Conservation (phyloP, 2,329 filamentous ascomycete genomes). For the Cladobotryum mycophilum region DNA sequence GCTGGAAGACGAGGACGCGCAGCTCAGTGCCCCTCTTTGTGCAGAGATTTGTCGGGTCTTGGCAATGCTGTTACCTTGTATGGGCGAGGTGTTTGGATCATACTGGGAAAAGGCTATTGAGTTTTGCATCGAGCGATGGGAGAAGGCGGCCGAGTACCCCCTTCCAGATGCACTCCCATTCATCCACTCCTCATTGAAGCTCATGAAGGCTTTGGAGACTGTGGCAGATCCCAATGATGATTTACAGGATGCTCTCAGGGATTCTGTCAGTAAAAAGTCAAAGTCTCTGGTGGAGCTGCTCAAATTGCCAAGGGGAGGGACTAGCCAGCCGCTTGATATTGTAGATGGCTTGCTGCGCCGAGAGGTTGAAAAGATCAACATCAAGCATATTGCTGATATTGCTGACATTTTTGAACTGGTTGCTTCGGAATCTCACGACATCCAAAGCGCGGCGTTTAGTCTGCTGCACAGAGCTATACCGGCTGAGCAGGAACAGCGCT, state of each 20-base stretch:
- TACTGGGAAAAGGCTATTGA: conserved; percentile 70
- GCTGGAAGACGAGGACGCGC: conserved; percentile 48
- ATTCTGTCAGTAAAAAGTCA: conserved; percentile 50
- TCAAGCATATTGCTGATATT: conserved; percentile 55
- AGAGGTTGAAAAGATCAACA: conserved; percentile 57
- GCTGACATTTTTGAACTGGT: conserved; percentile 69
- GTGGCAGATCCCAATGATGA: conserved; percentile 79
- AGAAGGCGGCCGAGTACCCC: conserved; percentile 35
- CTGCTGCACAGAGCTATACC: conserved; percentile 78
- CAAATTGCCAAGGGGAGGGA: conserved; percentile 39
- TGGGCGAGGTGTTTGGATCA: conserved; percentile 78
- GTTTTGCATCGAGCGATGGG: conserved; percentile 54
- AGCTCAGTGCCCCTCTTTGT: conserved; percentile 36
- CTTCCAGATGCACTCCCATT: conserved; percentile 51
- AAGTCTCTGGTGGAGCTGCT: conserved; percentile 58
- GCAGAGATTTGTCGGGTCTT: conserved; percentile 51
- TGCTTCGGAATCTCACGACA: conserved; percentile 63
- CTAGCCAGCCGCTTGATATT: conserved; percentile 63
- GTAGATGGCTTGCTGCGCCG: conserved; percentile 70
- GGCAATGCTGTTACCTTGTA: conserved; percentile 59
- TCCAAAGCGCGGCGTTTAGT: conserved; percentile 76
- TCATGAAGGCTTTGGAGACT: conserved; percentile 57
- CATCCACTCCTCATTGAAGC: conserved; percentile 64
- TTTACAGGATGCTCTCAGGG: conserved; percentile 65
- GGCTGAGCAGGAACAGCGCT: conserved; percentile 69